phyloP scores from a whole-genome alignment of 176 grass and related monocot genomes.

The Thalia dealbata region DNA sequence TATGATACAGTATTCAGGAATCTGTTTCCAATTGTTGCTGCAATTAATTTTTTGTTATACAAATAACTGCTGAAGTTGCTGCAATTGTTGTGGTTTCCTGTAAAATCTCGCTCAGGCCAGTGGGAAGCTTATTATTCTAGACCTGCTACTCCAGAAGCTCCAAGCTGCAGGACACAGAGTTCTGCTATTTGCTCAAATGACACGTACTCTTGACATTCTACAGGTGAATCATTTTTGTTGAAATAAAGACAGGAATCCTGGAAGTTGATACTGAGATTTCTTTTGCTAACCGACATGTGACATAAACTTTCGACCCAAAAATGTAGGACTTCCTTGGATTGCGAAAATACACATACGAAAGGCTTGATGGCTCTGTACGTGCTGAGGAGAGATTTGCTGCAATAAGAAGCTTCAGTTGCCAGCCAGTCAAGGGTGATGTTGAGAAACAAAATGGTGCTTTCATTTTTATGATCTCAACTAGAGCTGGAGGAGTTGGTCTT shows the following conservation, averaged over 20 bases:
- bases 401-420: slow-evolving; percentile 76
- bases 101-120: slow-evolving; percentile 51
- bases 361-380: slow-evolving; percentile 88
- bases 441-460: slow-evolving; percentile 55
- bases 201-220: slow-evolving; percentile 91
- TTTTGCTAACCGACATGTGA: slow-evolving; percentile 13
- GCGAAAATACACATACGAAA: slow-evolving; percentile 78
- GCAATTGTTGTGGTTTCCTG: neutral
- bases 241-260: neutral
- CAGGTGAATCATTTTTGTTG: slow-evolving; percentile 49
- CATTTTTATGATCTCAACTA: slow-evolving; percentile 98
- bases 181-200: slow-evolving; percentile 96
- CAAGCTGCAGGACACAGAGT: slow-evolving; percentile 60
- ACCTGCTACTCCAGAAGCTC: slow-evolving; percentile 73
- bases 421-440: slow-evolving; percentile 27
- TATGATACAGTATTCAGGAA: too few relatives aligned
- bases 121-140: slow-evolving; percentile 81
- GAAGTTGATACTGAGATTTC: neutral
- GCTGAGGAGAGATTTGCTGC: slow-evolving; percentile 90
- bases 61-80: neutral
- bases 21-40: neutral
- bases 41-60: neutral
- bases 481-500: slow-evolving; percentile 90
- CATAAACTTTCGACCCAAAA: neutral
- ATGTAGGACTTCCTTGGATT: slow-evolving; percentile 90